These are phyloP conservation scores for Pneumocystis sp. DNA, from an alignment of 1,139 yeast genomes.

Conservation along the genomic window DNA sequence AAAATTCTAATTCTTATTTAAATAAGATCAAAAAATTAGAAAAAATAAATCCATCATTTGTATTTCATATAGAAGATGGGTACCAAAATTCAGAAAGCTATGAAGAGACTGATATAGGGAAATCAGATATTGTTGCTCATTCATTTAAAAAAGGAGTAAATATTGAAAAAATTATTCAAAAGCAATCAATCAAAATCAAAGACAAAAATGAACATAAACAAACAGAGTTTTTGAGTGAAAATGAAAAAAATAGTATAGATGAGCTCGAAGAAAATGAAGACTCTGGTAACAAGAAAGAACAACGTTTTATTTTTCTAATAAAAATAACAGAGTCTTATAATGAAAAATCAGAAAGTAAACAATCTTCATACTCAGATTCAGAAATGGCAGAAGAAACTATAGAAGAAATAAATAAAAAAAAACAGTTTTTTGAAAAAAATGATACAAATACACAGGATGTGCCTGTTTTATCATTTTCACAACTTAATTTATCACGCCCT, in stretches of 20 bases:
- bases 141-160: slow-evolving; percentile 39
- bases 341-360: slow-evolving; percentile 25
- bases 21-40: slow-evolving; percentile 7
- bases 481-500: slow-evolving; percentile 76
- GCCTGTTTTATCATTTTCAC: slow-evolving; percentile 46
- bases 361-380: slow-evolving; percentile 8
- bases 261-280: not conserved
- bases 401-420: slow-evolving; percentile 27
- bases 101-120: slow-evolving; percentile 70
- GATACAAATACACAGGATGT: slow-evolving; percentile 15
- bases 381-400: slow-evolving; percentile 27
- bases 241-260: not conserved
- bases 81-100: slow-evolving; percentile 41
- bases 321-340: slow-evolving; percentile 21
- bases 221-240: not conserved
- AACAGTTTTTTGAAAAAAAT: slow-evolving; percentile 26
- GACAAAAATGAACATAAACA: slow-evolving; percentile 27
- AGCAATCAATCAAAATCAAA: slow-evolving; percentile 32
- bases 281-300: not conserved
- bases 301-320: not conserved
- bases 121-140: slow-evolving; percentile 34
- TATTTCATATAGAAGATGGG: slow-evolving; percentile 56
- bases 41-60: slow-evolving; percentile 39
- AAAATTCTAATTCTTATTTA: slow-evolving; percentile 20
- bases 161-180: slow-evolving; percentile 66